phyloP scores from a whole-genome alignment of 345 rosid genomes.

The Heritiera littoralis region DNA sequence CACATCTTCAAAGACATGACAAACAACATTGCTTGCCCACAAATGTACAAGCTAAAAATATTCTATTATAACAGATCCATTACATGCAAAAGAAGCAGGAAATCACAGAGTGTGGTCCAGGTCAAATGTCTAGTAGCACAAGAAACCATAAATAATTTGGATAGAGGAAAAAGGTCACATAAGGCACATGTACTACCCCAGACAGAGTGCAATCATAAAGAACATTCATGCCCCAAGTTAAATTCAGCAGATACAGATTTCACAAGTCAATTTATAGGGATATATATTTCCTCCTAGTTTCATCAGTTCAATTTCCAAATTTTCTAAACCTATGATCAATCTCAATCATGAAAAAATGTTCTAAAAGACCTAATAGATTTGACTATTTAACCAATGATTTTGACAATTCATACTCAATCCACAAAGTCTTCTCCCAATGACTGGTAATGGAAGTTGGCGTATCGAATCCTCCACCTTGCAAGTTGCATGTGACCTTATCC shows the following conservation, averaged over 20 bases:
- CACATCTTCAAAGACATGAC: neutral
- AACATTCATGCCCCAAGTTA: neutral
- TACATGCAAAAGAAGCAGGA: neutral
- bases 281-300: neutral
- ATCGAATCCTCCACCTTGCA: neutral
- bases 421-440: neutral
- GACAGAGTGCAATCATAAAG: neutral
- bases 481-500: neutral
- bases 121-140: neutral
- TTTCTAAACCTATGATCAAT: neutral
- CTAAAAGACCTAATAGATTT: neutral
- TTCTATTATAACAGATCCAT: neutral
- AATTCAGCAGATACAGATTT: neutral
- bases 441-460: neutral
- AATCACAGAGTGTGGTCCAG: no score
- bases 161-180: neutral
- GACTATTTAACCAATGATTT: slow-evolving; percentile 8
- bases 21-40: neutral
- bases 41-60: neutral
- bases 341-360: neutral
- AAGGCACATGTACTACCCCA: neutral
- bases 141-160: neutral
- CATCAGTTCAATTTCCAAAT: neutral
- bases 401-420: slow-evolving; percentile 2
- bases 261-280: neutral